A percentile compares a stretch with the other conserved stretches of the same genome.
These are phyloP conservation scores for Phytophthora fragariaefolia DNA, from an alignment of 352 stramenopile species.

Conservation along the genomic window DNA sequence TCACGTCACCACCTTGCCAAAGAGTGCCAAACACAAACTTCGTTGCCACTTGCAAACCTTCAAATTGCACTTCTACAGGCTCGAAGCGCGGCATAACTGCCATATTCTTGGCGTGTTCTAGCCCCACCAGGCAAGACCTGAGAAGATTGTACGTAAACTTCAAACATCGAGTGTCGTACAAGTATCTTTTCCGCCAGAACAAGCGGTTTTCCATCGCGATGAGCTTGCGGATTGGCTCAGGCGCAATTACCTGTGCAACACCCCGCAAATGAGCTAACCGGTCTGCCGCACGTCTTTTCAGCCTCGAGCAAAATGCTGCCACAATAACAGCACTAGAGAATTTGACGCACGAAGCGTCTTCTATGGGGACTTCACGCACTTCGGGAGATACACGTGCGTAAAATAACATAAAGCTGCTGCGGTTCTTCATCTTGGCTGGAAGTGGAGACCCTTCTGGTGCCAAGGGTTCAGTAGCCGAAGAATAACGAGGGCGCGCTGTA, in stretches of 20 bases:
- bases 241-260: slow-evolving; percentile 62
- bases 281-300: slow-evolving; percentile 37
- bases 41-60: slow-evolving; percentile 80
- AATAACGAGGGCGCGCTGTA: slow-evolving; percentile 25
- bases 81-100: slow-evolving; percentile 61
- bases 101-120: slow-evolving; percentile 48
- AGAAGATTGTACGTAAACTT: slow-evolving; percentile 86
- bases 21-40: slow-evolving; percentile 90
- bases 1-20: slow-evolving; percentile 82
- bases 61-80: slow-evolving; percentile 66
- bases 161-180: slow-evolving; percentile 77
- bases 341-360: slow-evolving; percentile 31
- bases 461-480: slow-evolving; percentile 22
- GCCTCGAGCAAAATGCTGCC: slow-evolving; percentile 47
- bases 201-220: slow-evolving; percentile 86
- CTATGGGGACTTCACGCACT: slow-evolving; percentile 31
- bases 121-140: slow-evolving; percentile 57
- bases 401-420: slow-evolving; percentile 90
- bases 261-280: slow-evolving; percentile 57
- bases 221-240: slow-evolving; percentile 72
- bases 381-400: slow-evolving; percentile 70
- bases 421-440: slow-evolving; percentile 70
- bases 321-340: slow-evolving; percentile 41
- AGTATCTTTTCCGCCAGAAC: slow-evolving; percentile 89
- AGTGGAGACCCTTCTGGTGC: slow-evolving; percentile 27